Base-by-base conservation (phyloP, 805 yeast genomes). In the Lipomyces chichibuensis region DNA sequence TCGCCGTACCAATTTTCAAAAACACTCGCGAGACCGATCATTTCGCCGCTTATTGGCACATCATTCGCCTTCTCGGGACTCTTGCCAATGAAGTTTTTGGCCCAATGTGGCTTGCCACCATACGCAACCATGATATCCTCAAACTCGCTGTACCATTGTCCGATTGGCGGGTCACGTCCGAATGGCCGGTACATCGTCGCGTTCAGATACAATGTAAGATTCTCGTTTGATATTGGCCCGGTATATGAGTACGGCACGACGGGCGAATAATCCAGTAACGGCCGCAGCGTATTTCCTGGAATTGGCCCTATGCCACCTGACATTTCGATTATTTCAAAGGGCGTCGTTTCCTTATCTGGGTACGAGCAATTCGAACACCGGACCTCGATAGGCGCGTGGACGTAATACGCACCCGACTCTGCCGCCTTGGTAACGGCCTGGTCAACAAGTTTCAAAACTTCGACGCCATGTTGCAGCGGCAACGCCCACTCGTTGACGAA, bases 131-230 rank as follows among this genome's bases (percentile, higher is more conserved):
- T 81, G 1, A 91, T 85, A 62, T 85, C 84, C 78, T 94, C 99
- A 77, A 94, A 94, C n/a, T 83, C 81, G 60, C 84, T 84, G 79
- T 85, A 94, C 97, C 98, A 94, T 71, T 72, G 62, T 57, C 85
- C 86, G 46, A 92, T 87, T 56, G 90, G 88, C 11, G 92, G 88
- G 74, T 87, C 84, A 65, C 85, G 84, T 46, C 85, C 84, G 78
- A 94, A 94, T n/a, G 99, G 99, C 78, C 98, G 84, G 78, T 93
- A 94, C 87, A 94, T 90, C 1, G 98, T 94, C 7, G 97, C 97
- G 76, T 94, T 95, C 74, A 94, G 84, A 79, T 90, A 92, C 67
- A 94, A 77, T 0, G 97, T 90, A 73, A 94, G 82, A 77, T 91
- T 96, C 59, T 88, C 86, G 75, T 91, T 90, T 49, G 89, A 83